phyloP scores from a whole-genome alignment of 2,329 filamentous ascomycete species.

The Trichoderma citrinoviride region DNA sequence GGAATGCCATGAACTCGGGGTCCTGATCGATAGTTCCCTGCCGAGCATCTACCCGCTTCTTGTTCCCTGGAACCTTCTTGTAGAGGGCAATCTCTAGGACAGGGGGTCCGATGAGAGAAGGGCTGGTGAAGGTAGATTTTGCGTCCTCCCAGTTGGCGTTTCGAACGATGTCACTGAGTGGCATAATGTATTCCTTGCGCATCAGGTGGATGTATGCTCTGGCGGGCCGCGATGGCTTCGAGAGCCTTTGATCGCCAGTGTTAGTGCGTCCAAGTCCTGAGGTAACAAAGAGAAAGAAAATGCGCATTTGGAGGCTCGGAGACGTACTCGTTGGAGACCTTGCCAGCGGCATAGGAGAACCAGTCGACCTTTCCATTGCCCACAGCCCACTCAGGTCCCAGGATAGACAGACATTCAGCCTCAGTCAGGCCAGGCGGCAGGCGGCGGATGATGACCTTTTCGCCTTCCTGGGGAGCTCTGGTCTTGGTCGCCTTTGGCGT shows the following conservation, averaged over 20 bases:
- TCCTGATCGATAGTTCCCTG: slow-evolving; percentile 97
- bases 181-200: slow-evolving; percentile 64
- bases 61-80: slow-evolving; percentile 74
- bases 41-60: slow-evolving; percentile 74
- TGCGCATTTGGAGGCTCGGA: not conserved
- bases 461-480: slow-evolving; percentile 48
- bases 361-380: slow-evolving; percentile 84
- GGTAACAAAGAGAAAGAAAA: not conserved
- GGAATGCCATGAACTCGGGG: slow-evolving; percentile 89
- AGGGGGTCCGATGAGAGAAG: slow-evolving; percentile 74
- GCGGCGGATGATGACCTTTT: slow-evolving; percentile 82
- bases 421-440: slow-evolving; percentile 83
- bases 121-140: slow-evolving; percentile 68
- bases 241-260: slow-evolving; percentile 52
- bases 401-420: slow-evolving; percentile 66
- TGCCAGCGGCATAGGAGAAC: slow-evolving; percentile 64
- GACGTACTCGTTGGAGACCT: slow-evolving; percentile 78
- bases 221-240: slow-evolving; percentile 78
- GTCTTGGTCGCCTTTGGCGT: slow-evolving; percentile 32
- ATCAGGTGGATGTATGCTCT: slow-evolving; percentile 80
- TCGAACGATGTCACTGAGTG: slow-evolving; percentile 69
- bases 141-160: slow-evolving; percentile 74
- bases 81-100: slow-evolving; percentile 79
- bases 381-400: slow-evolving; percentile 78
- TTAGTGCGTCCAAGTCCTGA: slow-evolving; percentile 21